phyloP scores from a whole-genome alignment of 148 eudicot genomes.

The Amaranthus hypochondriacus region DNA sequence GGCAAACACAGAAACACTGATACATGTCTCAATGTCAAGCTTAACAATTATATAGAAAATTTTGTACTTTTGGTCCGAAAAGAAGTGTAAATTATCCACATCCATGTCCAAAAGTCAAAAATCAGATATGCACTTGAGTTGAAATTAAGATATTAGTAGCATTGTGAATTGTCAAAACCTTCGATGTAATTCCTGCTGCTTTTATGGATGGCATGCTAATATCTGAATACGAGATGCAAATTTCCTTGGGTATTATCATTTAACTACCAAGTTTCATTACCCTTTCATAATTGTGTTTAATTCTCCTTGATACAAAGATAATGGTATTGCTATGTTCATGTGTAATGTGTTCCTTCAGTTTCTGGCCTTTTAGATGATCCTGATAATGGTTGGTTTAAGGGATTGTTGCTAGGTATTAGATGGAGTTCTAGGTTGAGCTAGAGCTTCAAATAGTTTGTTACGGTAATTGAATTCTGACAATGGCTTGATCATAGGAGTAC shows the following conservation, averaged over 20 bases:
- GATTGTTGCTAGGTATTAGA: neutral
- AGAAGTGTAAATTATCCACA: too few species aligned
- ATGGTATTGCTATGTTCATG: neutral
- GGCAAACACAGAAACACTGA: too few species aligned
- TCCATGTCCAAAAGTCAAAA: too few species aligned
- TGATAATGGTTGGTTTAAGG: neutral
- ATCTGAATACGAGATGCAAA: neutral
- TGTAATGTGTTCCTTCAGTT: neutral
- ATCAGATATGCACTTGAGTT: too few species aligned
- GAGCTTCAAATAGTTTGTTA: neutral
- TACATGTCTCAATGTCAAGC: too few species aligned
- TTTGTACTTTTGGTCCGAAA: too few species aligned
- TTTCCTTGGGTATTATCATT: neutral
- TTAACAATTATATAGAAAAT: too few species aligned
- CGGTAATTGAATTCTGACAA: neutral
- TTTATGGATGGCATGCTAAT: neutral
- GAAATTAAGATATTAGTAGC: neutral
- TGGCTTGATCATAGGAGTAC: neutral
- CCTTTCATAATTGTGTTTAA: neutral
- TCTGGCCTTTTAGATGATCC: neutral
- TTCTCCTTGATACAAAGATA: neutral
- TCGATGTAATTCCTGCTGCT: neutral
- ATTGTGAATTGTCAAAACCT: neutral
- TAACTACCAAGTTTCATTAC: neutral
- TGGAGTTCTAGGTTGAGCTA: neutral